A percentile compares a stretch with the other conserved stretches of the same genome.
Conservation (phyloP, 2,329 filamentous ascomycete species). For the Sporothrix globosa region DNA sequence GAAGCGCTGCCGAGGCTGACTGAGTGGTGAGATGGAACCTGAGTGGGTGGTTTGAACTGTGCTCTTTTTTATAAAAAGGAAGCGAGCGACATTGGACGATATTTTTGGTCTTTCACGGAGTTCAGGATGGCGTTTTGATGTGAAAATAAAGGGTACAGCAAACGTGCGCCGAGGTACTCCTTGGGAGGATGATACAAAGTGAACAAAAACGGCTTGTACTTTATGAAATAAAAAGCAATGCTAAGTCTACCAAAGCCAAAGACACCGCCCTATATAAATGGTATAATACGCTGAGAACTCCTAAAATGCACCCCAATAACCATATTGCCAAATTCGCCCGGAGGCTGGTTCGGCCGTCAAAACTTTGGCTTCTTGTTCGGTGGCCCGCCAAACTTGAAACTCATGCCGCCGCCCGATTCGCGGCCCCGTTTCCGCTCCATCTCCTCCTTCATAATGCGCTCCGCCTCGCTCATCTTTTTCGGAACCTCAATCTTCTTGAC, state of each 20-base stretch:
- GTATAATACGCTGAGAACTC: constrained; percentile 10
- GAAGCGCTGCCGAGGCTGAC: constrained; percentile 57
- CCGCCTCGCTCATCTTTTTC: constrained; percentile 86
- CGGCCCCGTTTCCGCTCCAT: constrained; percentile 69
- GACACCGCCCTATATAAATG: neutral
- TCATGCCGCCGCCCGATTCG: constrained; percentile 41
- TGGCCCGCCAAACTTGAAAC: constrained; percentile 31
- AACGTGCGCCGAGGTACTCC: neutral
- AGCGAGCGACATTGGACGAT: constrained; percentile 21
- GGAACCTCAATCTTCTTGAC: constrained; percentile 68
- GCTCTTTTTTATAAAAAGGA: constrained; percentile 7
- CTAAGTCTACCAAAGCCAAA: neutral
- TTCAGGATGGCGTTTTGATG: constrained; percentile 19
- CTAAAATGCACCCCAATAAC: neutral
- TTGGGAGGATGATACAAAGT: neutral
- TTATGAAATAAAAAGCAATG: neutral
- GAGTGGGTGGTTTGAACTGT: neutral
- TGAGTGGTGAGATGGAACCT: neutral
- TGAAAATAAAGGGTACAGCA: constrained; percentile 4
- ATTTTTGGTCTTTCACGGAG: constrained; percentile 5
- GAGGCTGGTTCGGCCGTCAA: constrained; percentile 34
- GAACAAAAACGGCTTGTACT: neutral
- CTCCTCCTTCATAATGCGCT: constrained; percentile 86
- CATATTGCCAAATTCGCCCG: neutral
- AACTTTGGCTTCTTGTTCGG: constrained; percentile 57